phyloP scores from a whole-genome alignment of 2,329 filamentous ascomycete species.

The Colletotrichum eremochloae region DNA sequence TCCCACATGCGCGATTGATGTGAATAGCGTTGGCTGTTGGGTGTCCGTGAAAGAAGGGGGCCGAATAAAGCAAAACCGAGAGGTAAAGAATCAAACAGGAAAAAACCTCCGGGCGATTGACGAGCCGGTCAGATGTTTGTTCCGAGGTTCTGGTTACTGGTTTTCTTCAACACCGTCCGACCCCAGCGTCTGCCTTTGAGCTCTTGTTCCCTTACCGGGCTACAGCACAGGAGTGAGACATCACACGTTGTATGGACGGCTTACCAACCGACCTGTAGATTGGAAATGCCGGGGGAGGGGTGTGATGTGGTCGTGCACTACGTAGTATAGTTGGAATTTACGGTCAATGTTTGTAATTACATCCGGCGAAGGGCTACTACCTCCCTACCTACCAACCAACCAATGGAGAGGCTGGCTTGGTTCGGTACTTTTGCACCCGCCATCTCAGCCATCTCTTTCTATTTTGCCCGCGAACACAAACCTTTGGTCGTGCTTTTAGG shows the following conservation, averaged over 20 bases:
- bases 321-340: neutral
- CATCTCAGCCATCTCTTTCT: neutral
- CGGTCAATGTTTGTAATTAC: constrained; percentile 25
- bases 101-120: constrained; percentile 19
- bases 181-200: neutral
- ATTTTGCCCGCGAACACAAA: neutral
- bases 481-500: constrained; percentile 1
- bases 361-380: neutral
- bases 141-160: constrained; percentile 39
- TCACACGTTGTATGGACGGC: constrained; percentile 11
- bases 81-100: neutral
- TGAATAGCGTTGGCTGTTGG: neutral
- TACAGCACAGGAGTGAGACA: constrained; percentile 24
- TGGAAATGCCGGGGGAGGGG: constrained; percentile 17
- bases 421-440: constrained; percentile 35
- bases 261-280: neutral
- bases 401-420: constrained; percentile 16
- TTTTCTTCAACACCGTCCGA: constrained; percentile 30
- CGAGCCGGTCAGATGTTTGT: constrained; percentile 22
- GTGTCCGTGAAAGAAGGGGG: neutral
- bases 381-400: constrained; percentile 2
- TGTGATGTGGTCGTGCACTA: neutral
- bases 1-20: neutral
- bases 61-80: neutral
- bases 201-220: neutral